Base-by-base conservation (phyloP, 2,329 filamentous ascomycete genomes). In the Phyllosticta citrichinensis region DNA sequence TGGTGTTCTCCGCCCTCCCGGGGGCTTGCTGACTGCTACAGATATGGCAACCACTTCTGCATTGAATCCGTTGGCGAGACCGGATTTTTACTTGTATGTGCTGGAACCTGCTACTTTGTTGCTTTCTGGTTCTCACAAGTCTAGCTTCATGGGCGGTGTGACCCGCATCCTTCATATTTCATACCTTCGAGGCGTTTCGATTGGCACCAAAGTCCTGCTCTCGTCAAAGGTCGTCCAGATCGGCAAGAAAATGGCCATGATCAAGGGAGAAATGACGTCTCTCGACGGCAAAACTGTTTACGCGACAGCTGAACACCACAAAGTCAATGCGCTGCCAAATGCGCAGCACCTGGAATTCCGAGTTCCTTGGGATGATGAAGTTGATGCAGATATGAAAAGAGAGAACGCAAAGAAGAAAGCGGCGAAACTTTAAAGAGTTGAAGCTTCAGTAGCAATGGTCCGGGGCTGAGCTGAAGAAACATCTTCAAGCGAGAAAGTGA, bases 271-370 rank as follows among this genome's bases (percentile, higher is more conserved):
- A 51, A 81, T 83, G 76, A 77, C 73, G 5, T 79, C 75, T 57
- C 66, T 75, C 17, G 79, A 82, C 65, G 77, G 78, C 0, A 77
- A 75, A 64, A 74, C 68, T 0, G 72, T 76, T 5, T 81, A 79
- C 64, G 79, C 76, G 58, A 80, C 79, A 0, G 78, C 73, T 40
- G 80, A 82, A 66, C 79, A 82, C 63, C 80, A 82, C 67, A 82
- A 82, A 63, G 78, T 81, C 11, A 74, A 75, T 57, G 68, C 76
- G 5, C 74, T 77, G 11, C 75, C 76, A 24, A 67, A 66, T 52
- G 63, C 70, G 20, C 71, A 76, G 54, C 76, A 80, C 65, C 60
- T 74, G 59, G 64, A 66, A n/a, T 69, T 70, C 17, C 71, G 67
- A 57, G 66, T 79, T 19, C 67, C 70, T 5, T 79, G 77, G 77